Percentiles rank a stretch among this genome's conserved stretches.
Conservation (phyloP, 176 grass and related monocot genomes). For the Hordeum marinum region DNA sequence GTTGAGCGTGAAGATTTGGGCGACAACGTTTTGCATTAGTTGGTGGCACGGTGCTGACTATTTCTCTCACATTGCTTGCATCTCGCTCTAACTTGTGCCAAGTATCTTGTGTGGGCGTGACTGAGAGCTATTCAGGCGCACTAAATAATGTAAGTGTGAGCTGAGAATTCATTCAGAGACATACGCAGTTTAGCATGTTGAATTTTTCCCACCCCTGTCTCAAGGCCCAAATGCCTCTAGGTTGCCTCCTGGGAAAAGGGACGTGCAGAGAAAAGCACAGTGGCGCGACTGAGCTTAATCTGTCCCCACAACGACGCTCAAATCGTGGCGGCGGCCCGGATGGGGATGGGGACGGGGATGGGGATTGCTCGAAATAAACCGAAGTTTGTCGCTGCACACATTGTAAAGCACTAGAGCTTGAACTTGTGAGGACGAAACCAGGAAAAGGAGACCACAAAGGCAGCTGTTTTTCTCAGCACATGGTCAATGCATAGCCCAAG, state of each 20-base stretch:
- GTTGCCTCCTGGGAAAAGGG: constrained; percentile 16
- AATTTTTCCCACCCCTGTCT: constrained; percentile 26
- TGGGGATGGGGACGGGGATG: too few relatives aligned
- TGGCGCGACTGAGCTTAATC: neutral
- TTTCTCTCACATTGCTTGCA: neutral
- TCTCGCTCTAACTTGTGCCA: neutral
- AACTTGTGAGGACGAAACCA: neutral
- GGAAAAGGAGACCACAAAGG: neutral
- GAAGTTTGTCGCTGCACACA: neutral
- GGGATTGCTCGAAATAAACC: too few relatives aligned
- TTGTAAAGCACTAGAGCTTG: neutral
- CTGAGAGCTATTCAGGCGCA: neutral
- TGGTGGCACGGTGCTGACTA: constrained; percentile 23
- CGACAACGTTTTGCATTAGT: constrained; percentile 15
- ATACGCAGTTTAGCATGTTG: neutral
- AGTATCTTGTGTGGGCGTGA: neutral
- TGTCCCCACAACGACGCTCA: neutral
- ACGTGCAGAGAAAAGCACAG: neutral
- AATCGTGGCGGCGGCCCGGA: neutral
- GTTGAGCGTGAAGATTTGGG: constrained; percentile 8
- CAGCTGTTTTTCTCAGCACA: neutral
- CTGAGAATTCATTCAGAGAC: neutral
- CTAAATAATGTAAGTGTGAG: neutral
- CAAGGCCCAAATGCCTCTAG: constrained; percentile 23
- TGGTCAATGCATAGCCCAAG: too few relatives aligned